A percentile compares a stretch with the other conserved stretches of the same genome.
These are phyloP conservation scores for Thecaphora frezii DNA, from an alignment of 1,284 basidiomycete genomes.

Conservation along the genomic window DNA sequence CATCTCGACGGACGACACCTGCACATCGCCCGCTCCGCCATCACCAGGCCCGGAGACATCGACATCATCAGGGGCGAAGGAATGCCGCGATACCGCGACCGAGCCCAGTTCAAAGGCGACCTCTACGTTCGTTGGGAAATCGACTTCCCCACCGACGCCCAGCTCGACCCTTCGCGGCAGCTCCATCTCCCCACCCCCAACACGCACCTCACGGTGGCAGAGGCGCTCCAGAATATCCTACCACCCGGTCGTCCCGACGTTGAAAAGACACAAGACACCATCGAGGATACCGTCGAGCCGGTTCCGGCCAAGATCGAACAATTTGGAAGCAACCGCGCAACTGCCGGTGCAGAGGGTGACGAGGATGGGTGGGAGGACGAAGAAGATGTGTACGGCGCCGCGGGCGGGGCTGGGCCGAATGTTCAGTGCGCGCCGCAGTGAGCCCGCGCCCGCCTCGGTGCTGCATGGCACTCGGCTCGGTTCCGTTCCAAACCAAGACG, in stretches of 20 bases:
- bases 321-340: constrained; percentile 35
- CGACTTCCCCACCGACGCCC: constrained; percentile 48
- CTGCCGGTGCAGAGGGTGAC: constrained; percentile 25
- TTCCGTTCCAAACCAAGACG: no score
- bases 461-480: no score
- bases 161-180: constrained; percentile 9
- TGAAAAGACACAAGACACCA: constrained; percentile 17
- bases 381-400: constrained; percentile 8
- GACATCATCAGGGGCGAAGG: constrained; percentile 50
- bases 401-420: constrained; percentile 35
- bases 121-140: constrained; percentile 51
- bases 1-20: constrained; percentile 55
- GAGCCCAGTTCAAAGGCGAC: constrained; percentile 38
- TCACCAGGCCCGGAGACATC: constrained; percentile 47
- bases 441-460: no score
- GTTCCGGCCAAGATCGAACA: constrained; percentile 22
- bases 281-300: constrained; percentile 31
- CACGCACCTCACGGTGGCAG: constrained; percentile 13
- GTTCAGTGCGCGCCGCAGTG: constrained; percentile 49
- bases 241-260: constrained; percentile 40
- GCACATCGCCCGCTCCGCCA: constrained; percentile 26
- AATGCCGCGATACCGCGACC: constrained; percentile 46
- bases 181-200: not conserved
- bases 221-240: constrained; percentile 25
- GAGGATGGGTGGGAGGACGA: constrained; percentile 38